Percentiles rank a stretch among this genome's conserved stretches.
These are phyloP conservation scores for Cyberlindnera euphorbiae DNA, from an alignment of 805 yeast genomes.

Conservation along the genomic window DNA sequence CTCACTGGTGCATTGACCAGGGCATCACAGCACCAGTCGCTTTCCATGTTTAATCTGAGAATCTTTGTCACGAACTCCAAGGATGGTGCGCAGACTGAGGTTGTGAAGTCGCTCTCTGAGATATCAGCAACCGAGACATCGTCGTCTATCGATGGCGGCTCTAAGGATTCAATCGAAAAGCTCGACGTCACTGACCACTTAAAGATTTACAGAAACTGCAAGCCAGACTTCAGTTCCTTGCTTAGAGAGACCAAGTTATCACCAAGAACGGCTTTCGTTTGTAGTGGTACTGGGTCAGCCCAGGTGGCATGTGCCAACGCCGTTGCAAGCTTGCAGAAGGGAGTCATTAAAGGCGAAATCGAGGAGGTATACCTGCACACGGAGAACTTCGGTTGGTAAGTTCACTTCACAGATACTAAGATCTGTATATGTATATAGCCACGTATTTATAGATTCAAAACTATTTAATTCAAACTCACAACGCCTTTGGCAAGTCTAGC, in stretches of 20 bases:
- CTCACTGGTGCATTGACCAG: conserved; percentile 13
- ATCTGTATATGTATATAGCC: background rate
- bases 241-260: conserved; percentile 2
- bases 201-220: conserved; percentile 10
- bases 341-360: conserved; percentile 24
- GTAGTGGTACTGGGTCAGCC: conserved; percentile 42
- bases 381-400: conserved; percentile 44
- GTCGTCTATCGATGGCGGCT: background rate
- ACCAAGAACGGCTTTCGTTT: conserved; percentile 36
- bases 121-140: background rate
- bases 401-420: background rate
- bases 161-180: conserved; percentile 1
- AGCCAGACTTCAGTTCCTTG: conserved; percentile 14
- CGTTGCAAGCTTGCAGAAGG: conserved; percentile 38
- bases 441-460: background rate
- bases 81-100: conserved; percentile 4
- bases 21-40: background rate
- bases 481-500: conserved; percentile 11
- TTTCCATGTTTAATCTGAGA: conserved; percentile 14
- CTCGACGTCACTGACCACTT: background rate
- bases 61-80: conserved; percentile 29
- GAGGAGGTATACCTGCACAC: conserved; percentile 48
- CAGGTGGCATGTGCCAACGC: conserved; percentile 35
- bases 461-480: too few species aligned
- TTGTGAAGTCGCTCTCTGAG: background rate